Percentiles rank a stretch among this genome's conserved stretches.
These are phyloP conservation scores for Logfia minima DNA, from an alignment of 129 eudicot genomes.

Conservation along the genomic window DNA sequence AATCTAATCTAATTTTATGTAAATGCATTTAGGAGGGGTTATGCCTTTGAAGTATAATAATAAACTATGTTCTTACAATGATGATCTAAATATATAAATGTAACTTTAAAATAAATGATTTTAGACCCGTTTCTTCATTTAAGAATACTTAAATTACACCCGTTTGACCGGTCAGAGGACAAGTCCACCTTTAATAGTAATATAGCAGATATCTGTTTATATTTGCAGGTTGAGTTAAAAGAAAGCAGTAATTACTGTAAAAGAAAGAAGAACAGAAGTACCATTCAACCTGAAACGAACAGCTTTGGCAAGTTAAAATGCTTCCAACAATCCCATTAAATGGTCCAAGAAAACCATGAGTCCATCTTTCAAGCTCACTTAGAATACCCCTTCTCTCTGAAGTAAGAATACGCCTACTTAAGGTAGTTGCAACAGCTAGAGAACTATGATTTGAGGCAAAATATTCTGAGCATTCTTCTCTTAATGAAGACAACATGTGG, in stretches of 20 bases:
- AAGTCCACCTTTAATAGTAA: neutral
- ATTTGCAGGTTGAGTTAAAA: neutral
- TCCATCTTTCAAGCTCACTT: slow-evolving; percentile 69
- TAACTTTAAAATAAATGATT: neutral
- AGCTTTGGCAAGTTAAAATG: slow-evolving; percentile 70
- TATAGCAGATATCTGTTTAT: neutral
- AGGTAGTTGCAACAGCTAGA: slow-evolving; percentile 51
- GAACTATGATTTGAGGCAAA: slow-evolving; percentile 46
- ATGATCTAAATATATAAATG: neutral
- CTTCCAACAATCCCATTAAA: slow-evolving; percentile 92
- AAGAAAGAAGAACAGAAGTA: slow-evolving; percentile 44
- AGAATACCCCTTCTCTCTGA: slow-evolving; percentile 31
- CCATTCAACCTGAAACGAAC: slow-evolving; percentile 94
- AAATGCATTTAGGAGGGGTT: neutral
- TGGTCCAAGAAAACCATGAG: slow-evolving; percentile 65
- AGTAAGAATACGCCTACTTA: slow-evolving; percentile 51
- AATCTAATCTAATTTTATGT: neutral
- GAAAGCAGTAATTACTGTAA: neutral
- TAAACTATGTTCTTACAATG: neutral
- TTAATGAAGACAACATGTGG: slow-evolving; percentile 78
- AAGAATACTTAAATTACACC: no score
- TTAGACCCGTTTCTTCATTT: neutral
- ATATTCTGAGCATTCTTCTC: slow-evolving; percentile 70
- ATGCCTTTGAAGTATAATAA: neutral
- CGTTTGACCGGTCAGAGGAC: neutral